A percentile compares a stretch with the other conserved stretches of the same genome.
phyloP scores from a whole-genome alignment of 257 asterid species.

The Voacanga thouarsii region DNA sequence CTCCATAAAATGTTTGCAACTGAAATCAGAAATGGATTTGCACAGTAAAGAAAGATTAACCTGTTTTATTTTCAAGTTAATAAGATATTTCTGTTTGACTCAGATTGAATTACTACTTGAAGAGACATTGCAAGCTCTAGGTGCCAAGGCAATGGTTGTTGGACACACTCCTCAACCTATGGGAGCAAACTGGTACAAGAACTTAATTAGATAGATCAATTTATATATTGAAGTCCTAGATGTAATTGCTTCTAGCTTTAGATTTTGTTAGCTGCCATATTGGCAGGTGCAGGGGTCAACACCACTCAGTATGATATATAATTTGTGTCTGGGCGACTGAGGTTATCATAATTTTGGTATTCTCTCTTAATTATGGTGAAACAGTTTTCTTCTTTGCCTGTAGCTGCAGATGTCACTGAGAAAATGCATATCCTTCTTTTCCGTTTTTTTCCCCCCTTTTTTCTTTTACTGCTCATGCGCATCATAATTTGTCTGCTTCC shows the following conservation, averaged over 20 bases:
- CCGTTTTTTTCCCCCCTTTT: not conserved
- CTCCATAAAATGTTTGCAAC: not conserved
- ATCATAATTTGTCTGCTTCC: not conserved
- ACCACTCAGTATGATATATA: not conserved
- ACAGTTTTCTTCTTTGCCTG: not conserved
- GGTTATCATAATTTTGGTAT: not conserved
- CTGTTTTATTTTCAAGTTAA: not conserved
- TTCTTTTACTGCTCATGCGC: not conserved
- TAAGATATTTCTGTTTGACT: not conserved
- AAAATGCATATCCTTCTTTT: not conserved
- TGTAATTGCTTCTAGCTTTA: not conserved
- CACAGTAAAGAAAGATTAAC: not conserved
- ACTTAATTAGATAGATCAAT: slow-evolving; percentile 5
- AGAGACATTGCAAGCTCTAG: slow-evolving; percentile 73
- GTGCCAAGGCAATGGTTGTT: slow-evolving; percentile 93
- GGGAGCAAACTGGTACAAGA: slow-evolving; percentile 81
- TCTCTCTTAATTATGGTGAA: not conserved
- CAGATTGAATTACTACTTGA: slow-evolving; percentile 74
- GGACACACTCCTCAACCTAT: slow-evolving; percentile 96
- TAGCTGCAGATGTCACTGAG: not conserved
- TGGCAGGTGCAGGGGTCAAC: too few relatives aligned
- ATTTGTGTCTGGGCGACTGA: not conserved
- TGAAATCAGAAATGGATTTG: not conserved
- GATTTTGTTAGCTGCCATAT: not conserved
- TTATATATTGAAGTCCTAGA: not conserved